phyloP scores from a whole-genome alignment of 2,329 filamentous ascomycete genomes.

The Colletotrichum caudatum region DNA sequence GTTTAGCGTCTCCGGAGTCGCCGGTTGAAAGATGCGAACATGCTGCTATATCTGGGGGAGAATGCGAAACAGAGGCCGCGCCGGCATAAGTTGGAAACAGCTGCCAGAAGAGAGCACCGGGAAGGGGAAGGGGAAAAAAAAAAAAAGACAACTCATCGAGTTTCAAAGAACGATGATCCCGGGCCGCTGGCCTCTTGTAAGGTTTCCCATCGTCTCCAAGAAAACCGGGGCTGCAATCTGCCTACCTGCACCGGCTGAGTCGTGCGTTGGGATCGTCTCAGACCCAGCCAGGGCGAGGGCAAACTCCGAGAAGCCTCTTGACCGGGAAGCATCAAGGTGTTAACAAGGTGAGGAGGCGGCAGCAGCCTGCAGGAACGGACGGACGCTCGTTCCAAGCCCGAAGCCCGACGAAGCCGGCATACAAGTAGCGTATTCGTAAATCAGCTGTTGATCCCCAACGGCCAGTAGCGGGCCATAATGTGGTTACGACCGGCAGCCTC shows the following conservation, averaged over 20 bases:
- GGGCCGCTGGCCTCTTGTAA: conserved; percentile 18
- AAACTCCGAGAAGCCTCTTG: background rate
- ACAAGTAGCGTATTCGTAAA: background rate
- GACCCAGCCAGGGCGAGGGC: conserved; percentile 15
- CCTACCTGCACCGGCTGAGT: conserved; percentile 18
- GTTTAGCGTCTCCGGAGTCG: background rate
- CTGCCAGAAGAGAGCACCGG: background rate
- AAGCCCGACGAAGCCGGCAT: conserved; percentile 12
- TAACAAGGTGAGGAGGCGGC: background rate
- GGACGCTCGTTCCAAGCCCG: background rate
- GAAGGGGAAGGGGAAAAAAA: too few species aligned
- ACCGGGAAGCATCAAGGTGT: background rate
- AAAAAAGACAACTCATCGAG: background rate
- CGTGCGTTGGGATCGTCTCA: conserved; percentile 31
- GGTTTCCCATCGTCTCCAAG: conserved; percentile 23
- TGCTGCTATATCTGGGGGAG: conserved; percentile 2
- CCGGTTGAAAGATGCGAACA: background rate
- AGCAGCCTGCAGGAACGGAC: background rate
- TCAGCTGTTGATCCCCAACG: too few species aligned
- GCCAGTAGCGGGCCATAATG: background rate
- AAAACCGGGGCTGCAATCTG: conserved; percentile 35
- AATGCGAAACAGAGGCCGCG: conserved; percentile 25
- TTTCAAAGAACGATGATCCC: conserved; percentile 30
- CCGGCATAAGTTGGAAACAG: conserved; percentile 13
- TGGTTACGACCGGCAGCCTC: conserved; percentile 11